Conservation (phyloP, 192 early-diverging fungal species). For the Mortierella alpina region DNA sequence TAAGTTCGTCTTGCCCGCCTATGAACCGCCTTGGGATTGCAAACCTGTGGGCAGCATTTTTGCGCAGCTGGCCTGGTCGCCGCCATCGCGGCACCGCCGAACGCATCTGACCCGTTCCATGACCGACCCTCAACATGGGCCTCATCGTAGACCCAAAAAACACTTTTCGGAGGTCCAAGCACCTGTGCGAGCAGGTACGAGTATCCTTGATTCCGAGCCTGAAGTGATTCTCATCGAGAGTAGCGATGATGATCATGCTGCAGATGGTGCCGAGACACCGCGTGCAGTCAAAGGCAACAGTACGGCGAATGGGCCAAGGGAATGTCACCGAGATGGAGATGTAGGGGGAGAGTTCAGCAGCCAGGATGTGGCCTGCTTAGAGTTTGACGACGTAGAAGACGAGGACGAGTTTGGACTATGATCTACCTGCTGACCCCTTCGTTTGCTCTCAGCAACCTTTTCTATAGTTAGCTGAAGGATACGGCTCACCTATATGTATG, state of each 20-base stretch:
- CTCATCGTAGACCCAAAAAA: not conserved
- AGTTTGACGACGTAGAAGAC: not conserved
- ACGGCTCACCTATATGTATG: too few relatives aligned
- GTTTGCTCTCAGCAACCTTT: too few relatives aligned
- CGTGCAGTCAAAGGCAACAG: too few relatives aligned
- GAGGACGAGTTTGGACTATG: not conserved
- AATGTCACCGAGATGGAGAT: not conserved
- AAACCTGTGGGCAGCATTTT: conserved; percentile 2
- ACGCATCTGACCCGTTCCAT: not conserved
- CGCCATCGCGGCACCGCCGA: not conserved
- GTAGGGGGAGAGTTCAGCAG: not conserved
- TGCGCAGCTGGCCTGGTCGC: conserved; percentile 15
- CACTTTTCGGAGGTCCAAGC: too few relatives aligned
- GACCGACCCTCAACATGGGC: not conserved
- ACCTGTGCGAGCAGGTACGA: too few relatives aligned
- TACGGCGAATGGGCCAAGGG: not conserved
- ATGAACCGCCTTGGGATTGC: too few relatives aligned
- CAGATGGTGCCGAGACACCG: too few relatives aligned
- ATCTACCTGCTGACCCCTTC: not conserved
- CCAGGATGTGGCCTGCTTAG: not conserved
- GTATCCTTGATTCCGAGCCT: too few relatives aligned
- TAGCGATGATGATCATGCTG: not conserved
- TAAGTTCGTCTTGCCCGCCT: too few relatives aligned
- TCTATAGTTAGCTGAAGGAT: too few relatives aligned
- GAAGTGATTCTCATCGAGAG: conserved; percentile 9